These are phyloP conservation scores for Phascolomyces articulosus DNA, from an alignment of 371 early-diverging fungal species.

Conservation along the genomic window DNA sequence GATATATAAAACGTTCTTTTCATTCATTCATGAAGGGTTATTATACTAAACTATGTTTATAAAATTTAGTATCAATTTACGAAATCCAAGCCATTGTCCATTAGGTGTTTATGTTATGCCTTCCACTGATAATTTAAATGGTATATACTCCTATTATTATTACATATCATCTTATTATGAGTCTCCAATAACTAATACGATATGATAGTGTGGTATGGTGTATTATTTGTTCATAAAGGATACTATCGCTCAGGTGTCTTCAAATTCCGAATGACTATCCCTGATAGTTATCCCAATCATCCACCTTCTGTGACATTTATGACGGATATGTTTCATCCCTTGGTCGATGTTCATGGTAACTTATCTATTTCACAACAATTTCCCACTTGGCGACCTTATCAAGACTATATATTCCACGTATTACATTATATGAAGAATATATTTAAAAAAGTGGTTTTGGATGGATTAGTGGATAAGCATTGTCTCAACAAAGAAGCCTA, in stretches of 20 bases:
- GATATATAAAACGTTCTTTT: too few species aligned
- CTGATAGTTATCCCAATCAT: slow-evolving; percentile 80
- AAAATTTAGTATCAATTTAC: slow-evolving; percentile 67
- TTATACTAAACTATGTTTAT: too few species aligned
- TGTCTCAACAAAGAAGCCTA: slow-evolving; percentile 78
- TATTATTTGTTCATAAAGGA: slow-evolving; percentile 84
- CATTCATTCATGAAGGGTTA: background rate
- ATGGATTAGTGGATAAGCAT: slow-evolving; percentile 67
- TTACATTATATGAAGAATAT: slow-evolving; percentile 84
- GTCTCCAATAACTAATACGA: too few species aligned
- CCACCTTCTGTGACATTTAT: slow-evolving; percentile 89
- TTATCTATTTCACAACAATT: slow-evolving; percentile 78
- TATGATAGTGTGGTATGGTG: slow-evolving; percentile 79
- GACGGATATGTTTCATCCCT: slow-evolving; percentile 95
- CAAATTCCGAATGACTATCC: slow-evolving; percentile 89
- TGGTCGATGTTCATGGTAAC: slow-evolving; percentile 77
- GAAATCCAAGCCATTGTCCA: slow-evolving; percentile 80
- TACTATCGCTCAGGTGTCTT: slow-evolving; percentile 94
- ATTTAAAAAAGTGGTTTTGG: slow-evolving; percentile 80
- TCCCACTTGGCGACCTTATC: slow-evolving; percentile 81
- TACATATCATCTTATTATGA: too few species aligned
- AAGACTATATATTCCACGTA: slow-evolving; percentile 82
- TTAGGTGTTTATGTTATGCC: slow-evolving; percentile 89
- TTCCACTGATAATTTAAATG: slow-evolving; percentile 72
- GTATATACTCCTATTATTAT: too few species aligned